Conservation (phyloP, 75 land plant genomes). For the Pseudotsuga menziesii region DNA sequence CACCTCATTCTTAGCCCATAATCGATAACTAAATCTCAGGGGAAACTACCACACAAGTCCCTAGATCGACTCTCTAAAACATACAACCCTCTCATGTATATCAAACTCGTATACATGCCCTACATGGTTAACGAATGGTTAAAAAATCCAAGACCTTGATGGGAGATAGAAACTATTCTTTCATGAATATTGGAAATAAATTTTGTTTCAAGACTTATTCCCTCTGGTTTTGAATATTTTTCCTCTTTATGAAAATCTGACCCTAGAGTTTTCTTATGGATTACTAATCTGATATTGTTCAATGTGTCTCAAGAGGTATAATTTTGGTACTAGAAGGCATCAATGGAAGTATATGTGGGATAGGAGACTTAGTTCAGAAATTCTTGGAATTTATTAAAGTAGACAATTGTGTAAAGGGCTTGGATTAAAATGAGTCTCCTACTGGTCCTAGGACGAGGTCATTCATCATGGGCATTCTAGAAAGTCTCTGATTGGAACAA, state of each 20-base stretch:
- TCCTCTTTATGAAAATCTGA: background rate
- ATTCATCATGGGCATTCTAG: constrained; percentile 84
- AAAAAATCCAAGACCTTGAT: background rate
- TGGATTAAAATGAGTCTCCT: constrained; percentile 67
- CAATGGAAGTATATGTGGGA: constrained; percentile 97
- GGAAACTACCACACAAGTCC: too few relatives aligned
- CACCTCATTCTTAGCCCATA: too few relatives aligned
- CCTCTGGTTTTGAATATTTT: background rate
- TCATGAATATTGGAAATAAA: background rate
- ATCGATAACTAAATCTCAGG: too few relatives aligned
- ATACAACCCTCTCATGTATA: too few relatives aligned
- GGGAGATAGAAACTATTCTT: background rate
- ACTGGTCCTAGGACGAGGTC: constrained; percentile 78
- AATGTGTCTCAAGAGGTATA: constrained; percentile 98
- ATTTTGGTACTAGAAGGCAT: constrained; percentile 96
- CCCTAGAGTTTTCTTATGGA: background rate
- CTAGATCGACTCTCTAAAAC: too few relatives aligned
- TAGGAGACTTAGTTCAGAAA: constrained; percentile 59
- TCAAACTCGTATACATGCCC: background rate
- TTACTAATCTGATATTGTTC: constrained; percentile 38
- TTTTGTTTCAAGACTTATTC: background rate
- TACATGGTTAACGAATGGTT: background rate
- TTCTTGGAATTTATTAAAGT: constrained; percentile 68
- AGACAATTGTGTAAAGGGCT: constrained; percentile 61
- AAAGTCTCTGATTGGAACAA: constrained; percentile 87